A percentile compares a stretch with the other conserved stretches of the same genome.
Conservation (phyloP, 768 basidiomycete genomes). For the Artomyces pyxidatus region DNA sequence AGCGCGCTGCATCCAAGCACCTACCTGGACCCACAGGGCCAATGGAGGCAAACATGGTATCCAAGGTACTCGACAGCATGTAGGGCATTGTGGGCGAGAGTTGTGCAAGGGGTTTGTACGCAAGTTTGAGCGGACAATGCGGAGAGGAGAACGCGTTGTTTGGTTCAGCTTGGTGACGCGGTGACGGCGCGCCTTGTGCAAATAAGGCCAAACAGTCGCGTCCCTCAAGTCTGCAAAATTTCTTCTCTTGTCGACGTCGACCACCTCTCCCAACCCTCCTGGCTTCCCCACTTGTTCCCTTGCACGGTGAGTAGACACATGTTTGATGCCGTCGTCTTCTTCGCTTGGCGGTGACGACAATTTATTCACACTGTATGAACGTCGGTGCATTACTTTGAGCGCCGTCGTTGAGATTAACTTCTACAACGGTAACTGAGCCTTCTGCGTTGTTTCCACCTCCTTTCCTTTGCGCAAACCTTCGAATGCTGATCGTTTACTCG, state of each 20-base stretch:
- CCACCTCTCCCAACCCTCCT: background rate
- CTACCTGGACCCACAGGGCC: constrained; percentile 7
- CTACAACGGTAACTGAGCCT: constrained; percentile 86
- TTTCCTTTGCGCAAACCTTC: too few species aligned
- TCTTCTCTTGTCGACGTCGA: background rate
- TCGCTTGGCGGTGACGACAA: constrained; percentile 39
- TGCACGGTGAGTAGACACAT: background rate
- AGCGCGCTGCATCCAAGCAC: background rate
- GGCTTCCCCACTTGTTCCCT: background rate
- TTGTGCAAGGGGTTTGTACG: background rate
- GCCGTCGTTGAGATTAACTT: constrained; percentile 45
- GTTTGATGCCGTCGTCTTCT: background rate
- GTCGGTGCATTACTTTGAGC: constrained; percentile 27
- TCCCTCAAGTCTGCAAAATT: background rate
- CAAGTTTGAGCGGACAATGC: background rate
- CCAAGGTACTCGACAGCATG: background rate
- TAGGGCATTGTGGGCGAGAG: background rate
- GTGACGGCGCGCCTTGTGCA: background rate
- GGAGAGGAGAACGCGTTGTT: background rate
- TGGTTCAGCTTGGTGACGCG: background rate
- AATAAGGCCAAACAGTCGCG: background rate
- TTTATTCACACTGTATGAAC: constrained; percentile 74
- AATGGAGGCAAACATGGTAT: background rate
- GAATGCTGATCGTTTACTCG: too few species aligned
- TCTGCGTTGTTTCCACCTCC: constrained; percentile 12